These are phyloP conservation scores for Penstemon newberryi DNA, from an alignment of 257 asterid genomes.

Conservation along the genomic window DNA sequence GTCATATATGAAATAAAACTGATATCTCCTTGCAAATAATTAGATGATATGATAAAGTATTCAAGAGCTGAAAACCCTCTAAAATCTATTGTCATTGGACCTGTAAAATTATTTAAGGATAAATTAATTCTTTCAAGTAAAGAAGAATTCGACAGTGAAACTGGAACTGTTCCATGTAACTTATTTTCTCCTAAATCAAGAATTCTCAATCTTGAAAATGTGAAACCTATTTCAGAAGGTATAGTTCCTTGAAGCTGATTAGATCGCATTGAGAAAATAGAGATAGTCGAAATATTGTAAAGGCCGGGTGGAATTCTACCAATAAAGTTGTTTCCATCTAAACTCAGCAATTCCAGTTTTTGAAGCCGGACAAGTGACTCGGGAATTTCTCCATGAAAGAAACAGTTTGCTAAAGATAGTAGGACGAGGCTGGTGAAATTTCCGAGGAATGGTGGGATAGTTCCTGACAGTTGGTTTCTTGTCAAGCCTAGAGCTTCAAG, in stretches of 20 bases:
- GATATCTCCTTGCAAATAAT: constrained; percentile 26
- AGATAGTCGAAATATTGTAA: constrained; percentile 33
- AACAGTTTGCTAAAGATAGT: constrained; percentile 23
- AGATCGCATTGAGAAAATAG: not conserved
- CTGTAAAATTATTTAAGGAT: constrained; percentile 27
- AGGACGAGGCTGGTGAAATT: constrained; percentile 29
- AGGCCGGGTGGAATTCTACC: constrained; percentile 31
- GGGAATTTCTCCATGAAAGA: constrained; percentile 36
- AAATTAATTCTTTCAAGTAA: constrained; percentile 12
- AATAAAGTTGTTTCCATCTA: constrained; percentile 23
- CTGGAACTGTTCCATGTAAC: constrained; percentile 31
- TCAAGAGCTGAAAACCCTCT: constrained; percentile 22
- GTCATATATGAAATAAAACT: constrained; percentile 36
- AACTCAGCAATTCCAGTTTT: constrained; percentile 15
- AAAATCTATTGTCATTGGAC: constrained; percentile 31
- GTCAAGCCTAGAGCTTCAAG: constrained; percentile 26
- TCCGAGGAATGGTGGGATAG: constrained; percentile 37
- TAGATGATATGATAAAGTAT: not conserved
- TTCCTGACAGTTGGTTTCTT: constrained; percentile 27
- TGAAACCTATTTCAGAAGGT: constrained; percentile 30
- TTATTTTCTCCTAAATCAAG: constrained; percentile 21
- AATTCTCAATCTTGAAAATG: constrained; percentile 24
- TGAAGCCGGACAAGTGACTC: constrained; percentile 26
- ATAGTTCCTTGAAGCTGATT: constrained; percentile 33
- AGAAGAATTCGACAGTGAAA: constrained; percentile 35